Evolutionary conservation across 2,329 filamentous ascomycete genomes (phyloP), one percentile per base, ranked within the genome.

Genomic region (Pyrenochaeta sp.): DNA sequence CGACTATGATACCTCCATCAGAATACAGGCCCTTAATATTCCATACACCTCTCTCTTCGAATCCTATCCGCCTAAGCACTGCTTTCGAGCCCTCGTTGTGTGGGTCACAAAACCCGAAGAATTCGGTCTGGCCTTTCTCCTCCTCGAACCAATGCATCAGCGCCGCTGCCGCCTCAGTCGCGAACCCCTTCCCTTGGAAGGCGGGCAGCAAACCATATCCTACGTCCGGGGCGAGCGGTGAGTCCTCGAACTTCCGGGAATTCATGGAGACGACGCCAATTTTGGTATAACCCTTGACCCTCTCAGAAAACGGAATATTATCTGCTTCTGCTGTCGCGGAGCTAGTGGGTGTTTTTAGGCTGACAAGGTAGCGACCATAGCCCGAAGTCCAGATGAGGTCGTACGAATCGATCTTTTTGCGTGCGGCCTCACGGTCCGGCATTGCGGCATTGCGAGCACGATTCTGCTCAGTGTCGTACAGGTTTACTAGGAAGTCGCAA

Each of bases 191-290:
- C 5, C 69, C 59, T 9, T 61, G 52, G 43, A 62, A 58, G 9
- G 37, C 28, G 0, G 49, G 46, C 2, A 63, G 36, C 5, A 70
- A 50, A 7, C 49, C 37, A 30, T 66, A 72, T 9, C 69, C 69
- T 2, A 72, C 43, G 27, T 72, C 69, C 8, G 69, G 69, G 24
- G 64, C 58, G 0, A 15, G 49, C 5, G 64, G 65, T 9, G 56
- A 47, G 10, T 44, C 51, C 55, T 69, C 66, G 15, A 53, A 65
- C 40, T 64, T 64, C 1, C 65, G 54, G 6, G 58, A 49, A 15
- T 72, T 66, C 45, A 73, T 69, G 15, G 69, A 69, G 1, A 74
- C 64, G 15, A 58, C 60, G n/a, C 62, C 69, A 2, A 70, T 58
- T 22, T 30, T 9, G 28, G 28, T 30, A 9, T 30, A 30, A 30